These are phyloP conservation scores for Colletotrichum cordylinicola DNA, from an alignment of 2,329 filamentous ascomycete genomes.

Conservation along the genomic window DNA sequence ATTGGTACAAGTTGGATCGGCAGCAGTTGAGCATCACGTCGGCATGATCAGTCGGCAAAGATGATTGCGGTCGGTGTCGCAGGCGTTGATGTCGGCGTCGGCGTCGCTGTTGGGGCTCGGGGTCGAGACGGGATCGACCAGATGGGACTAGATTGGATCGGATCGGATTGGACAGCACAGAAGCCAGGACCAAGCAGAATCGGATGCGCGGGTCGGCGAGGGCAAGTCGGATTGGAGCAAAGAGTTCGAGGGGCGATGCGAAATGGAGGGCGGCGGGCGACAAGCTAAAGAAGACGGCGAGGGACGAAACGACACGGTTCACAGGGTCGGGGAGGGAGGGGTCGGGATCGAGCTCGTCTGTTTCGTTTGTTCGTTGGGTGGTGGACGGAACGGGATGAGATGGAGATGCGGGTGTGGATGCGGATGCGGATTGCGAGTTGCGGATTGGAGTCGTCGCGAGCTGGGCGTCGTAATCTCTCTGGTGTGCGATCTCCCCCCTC, in stretches of 20 bases:
- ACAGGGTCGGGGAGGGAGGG: background rate
- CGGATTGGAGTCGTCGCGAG: background rate
- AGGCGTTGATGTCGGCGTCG: background rate
- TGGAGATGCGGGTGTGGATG: background rate
- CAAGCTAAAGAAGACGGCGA: background rate
- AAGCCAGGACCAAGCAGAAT: background rate
- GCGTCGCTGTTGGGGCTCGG: background rate
- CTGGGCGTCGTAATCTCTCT: background rate
- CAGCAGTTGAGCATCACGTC: slow-evolving; percentile 13
- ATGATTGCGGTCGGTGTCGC: background rate
- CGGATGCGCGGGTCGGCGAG: background rate
- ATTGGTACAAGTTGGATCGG: background rate
- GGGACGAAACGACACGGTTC: background rate
- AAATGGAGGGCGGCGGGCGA: background rate
- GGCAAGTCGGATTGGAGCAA: background rate
- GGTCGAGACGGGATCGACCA: background rate
- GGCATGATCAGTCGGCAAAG: background rate
- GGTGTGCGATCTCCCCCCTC: background rate
- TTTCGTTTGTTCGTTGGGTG: background rate
- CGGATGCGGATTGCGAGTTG: background rate
- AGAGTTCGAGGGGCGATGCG: background rate
- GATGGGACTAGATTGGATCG: background rate
- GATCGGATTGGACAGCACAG: background rate
- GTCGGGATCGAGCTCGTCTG: background rate
- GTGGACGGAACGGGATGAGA: background rate